These are phyloP conservation scores for Claviceps maximensis DNA, from an alignment of 2,329 filamentous ascomycete species.

Conservation along the genomic window DNA sequence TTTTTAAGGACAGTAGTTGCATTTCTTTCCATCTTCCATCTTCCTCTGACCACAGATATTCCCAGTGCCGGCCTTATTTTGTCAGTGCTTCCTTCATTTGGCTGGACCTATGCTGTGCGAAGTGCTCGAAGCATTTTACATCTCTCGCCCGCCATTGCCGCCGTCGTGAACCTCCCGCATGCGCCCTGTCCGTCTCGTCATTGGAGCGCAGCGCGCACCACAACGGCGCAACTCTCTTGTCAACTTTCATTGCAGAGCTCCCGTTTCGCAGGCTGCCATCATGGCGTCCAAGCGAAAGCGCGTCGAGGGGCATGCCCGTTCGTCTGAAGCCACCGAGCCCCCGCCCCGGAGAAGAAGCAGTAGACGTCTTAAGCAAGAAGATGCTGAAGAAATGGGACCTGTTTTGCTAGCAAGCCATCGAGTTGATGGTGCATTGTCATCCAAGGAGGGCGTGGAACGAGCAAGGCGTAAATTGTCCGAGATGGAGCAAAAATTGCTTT, in stretches of 20 bases:
- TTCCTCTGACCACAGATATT: too few relatives aligned
- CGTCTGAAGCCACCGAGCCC: conserved; percentile 6
- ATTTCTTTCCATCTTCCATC: too few relatives aligned
- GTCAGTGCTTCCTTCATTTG: background rate
- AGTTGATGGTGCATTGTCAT: background rate
- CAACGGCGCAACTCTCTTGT: background rate
- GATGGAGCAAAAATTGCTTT: conserved; percentile 35
- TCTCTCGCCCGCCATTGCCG: background rate
- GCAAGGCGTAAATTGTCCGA: conserved; percentile 32
- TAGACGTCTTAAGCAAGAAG: conserved; percentile 6
- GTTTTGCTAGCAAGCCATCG: background rate
- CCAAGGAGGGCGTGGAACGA: conserved; percentile 19
- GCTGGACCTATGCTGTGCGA: background rate
- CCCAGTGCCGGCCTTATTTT: background rate
- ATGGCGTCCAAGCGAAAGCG: conserved; percentile 30
- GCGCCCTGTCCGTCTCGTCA: background rate
- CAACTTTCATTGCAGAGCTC: background rate
- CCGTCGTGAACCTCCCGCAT: background rate
- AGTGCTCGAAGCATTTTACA: too few relatives aligned
- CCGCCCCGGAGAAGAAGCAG: conserved; percentile 17
- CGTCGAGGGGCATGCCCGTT: conserved; percentile 8
- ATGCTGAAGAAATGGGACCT: background rate
- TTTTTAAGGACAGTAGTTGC: too few relatives aligned
- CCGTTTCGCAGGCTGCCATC: background rate
- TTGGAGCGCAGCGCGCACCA: background rate